Conservation (phyloP, 2,329 filamentous ascomycete genomes). For the Botrytis pseudocinerea region DNA sequence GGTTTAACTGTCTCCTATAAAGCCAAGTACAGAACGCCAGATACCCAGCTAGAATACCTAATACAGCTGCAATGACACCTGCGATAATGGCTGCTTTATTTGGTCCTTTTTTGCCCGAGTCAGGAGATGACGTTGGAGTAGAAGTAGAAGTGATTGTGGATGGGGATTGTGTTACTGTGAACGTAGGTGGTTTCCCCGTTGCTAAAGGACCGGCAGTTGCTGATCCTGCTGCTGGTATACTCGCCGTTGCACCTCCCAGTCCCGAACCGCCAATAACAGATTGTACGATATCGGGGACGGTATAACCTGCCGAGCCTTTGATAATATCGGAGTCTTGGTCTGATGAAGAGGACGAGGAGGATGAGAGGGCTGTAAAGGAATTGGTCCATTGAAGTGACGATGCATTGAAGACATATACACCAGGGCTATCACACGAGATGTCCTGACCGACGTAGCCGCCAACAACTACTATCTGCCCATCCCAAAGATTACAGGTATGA, state of each 20-base stretch:
- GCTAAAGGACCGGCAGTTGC: slow-evolving; percentile 69
- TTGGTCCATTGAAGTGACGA: slow-evolving; percentile 63
- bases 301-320: slow-evolving; percentile 63
- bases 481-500: slow-evolving; percentile 68
- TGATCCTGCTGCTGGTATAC: slow-evolving; percentile 59
- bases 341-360: slow-evolving; percentile 42
- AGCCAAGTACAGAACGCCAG: slow-evolving; percentile 72
- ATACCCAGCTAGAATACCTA: slow-evolving; percentile 62
- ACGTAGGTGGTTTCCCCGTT: slow-evolving; percentile 68
- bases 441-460: slow-evolving; percentile 67
- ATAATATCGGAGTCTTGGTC: slow-evolving; percentile 45
- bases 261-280: slow-evolving; percentile 61
- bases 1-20: slow-evolving; percentile 67
- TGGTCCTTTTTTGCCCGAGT: slow-evolving; percentile 28
- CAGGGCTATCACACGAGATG: slow-evolving; percentile 64
- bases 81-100: slow-evolving; percentile 49
- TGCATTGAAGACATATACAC: slow-evolving; percentile 73
- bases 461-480: slow-evolving; percentile 69
- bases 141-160: slow-evolving; percentile 56
- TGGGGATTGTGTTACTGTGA: slow-evolving; percentile 58
- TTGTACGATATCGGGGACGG: slow-evolving; percentile 63
- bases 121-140: slow-evolving; percentile 35
- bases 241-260: slow-evolving; percentile 65
- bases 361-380: slow-evolving; percentile 58
- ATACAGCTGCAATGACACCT: slow-evolving; percentile 62